Evolutionary conservation across 768 basidiomycete genomes (phyloP), one percentile per base, ranked within the genome.

Genomic region (Rubroboletus pulcherrimus): DNA sequence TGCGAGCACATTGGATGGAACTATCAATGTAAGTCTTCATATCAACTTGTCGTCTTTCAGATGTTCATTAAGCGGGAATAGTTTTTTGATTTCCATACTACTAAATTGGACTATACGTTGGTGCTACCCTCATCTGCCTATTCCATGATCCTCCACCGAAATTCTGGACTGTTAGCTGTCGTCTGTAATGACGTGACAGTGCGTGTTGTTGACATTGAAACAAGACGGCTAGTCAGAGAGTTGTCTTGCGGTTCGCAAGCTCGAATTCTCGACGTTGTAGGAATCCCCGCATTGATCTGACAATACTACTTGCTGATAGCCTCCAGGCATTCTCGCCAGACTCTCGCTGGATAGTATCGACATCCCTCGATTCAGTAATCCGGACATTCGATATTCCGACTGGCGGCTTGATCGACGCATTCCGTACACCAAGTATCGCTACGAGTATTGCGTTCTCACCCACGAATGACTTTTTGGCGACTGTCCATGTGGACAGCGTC

Each of bases 71-170:
- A 33, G 14, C 14, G 30, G 14, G 19, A 24, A 5, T 62, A 99
- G 95, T 98, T 98, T 75, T 99, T 98, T 63, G 90, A 98, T 69
- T 98, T 99, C 72, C 92, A 96, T 64, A 86, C 87, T 3, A 84
- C 91, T 10, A 83, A 84, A 63, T 74, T 93, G 55, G 81, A 88
- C 56, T 73, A 87, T 50, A 84, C 84, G 0, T 53, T 93, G 46
- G 72, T 83, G 10, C 65, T 97, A 2, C 78, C 90, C 2, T 86
- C 92, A 5, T 75, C 84, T 14, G 79, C 84, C 19, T 82, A 83
- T 21, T 87, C 89, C 2, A 79, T 95, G 60, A 70, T 77, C 4
- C 76, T 98, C 19, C 90, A 99, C 61, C 81, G 86, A 35, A 93
- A 93, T 66, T 96, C 85, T 65, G 88, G 89, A 8, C 74, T 99